Evolutionary conservation across 2,329 filamentous ascomycete genomes (phyloP), one percentile per base, ranked within the genome.

Genomic region (Diplodia seriata): DNA sequence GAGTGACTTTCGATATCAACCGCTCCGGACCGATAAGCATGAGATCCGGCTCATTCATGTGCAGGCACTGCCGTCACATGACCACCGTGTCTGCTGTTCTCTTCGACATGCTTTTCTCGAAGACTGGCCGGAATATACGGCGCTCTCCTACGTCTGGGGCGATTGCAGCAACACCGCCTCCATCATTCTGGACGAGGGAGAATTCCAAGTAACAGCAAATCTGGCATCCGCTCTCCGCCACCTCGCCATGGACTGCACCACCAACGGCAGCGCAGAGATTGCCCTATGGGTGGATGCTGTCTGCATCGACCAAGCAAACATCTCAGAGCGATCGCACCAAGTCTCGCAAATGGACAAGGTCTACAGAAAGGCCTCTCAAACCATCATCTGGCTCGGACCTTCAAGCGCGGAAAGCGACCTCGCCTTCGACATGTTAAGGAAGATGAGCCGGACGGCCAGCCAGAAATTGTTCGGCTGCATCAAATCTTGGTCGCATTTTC

Each of bases 281-380:
- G 23, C 11, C 4, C 20, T 53, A 18, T 53, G 50, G 20, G 50
- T 53, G 0, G 50, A 53, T 8, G 50, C 31, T 3, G 20, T 53
- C 20, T 53, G 50, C 12, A 53, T 66, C n/a, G 66, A 65, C 66
- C 36, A 53, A 15, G 23, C 50, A 3, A 29, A 53, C 50, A 14
- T 29, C 12, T 23, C 26, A 4, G 50, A 53, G 23, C 23, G 50
- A 29, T 29, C 50, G 23, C 23, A 53, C 20, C 50, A 53, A 29
- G 50, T 53, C 26, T 53, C 50, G 15, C 50, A 53, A 11, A 53
- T 53, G 8, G 50, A 53, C 26, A 14, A 26, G 23, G 23, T 53
- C 50, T 53, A 53, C 50, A 29, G 18, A 26, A 12, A 53, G 12
- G 50, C 50, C 20, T 53, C 26, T 18, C 12, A n/a, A 14, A 53